Conservation (phyloP, 495 filamentous ascomycete species). For the Mycothermus thermophilus region DNA sequence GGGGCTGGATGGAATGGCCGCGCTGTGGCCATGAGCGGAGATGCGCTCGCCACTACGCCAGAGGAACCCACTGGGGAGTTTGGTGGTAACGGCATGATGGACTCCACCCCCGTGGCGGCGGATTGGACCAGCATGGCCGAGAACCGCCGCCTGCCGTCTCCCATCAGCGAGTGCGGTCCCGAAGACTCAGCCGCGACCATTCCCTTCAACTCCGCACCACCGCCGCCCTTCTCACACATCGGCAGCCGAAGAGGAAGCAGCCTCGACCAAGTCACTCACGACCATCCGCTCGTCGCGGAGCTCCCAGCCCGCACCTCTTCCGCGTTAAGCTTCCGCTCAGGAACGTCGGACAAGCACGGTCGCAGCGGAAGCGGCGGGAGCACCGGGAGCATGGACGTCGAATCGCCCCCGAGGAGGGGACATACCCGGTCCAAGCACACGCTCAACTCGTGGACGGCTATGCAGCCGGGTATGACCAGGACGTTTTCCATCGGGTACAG, state of each 20-base stretch:
- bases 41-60: slow-evolving; percentile 23
- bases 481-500: slow-evolving; percentile 73
- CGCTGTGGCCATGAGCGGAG: slow-evolving; percentile 2
- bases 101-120: slow-evolving; percentile 20
- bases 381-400: slow-evolving; percentile 5
- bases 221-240: slow-evolving; percentile 15
- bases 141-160: slow-evolving; percentile 50
- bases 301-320: not conserved
- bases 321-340: not conserved
- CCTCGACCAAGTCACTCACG: slow-evolving; percentile 15
- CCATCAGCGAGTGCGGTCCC: slow-evolving; percentile 53
- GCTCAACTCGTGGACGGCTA: slow-evolving; percentile 33
- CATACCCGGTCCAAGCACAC: slow-evolving; percentile 35
- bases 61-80: slow-evolving; percentile 27
- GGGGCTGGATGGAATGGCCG: slow-evolving; percentile 26
- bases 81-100: slow-evolving; percentile 17
- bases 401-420: slow-evolving; percentile 16
- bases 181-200: slow-evolving; percentile 24
- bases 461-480: slow-evolving; percentile 45
- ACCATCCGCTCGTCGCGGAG: slow-evolving; percentile 19
- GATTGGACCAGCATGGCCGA: slow-evolving; percentile 32
- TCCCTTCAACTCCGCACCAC: slow-evolving; percentile 9
- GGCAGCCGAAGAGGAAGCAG: too few species aligned
- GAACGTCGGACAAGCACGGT: not conserved
- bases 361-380: slow-evolving; percentile 1